Conservation (phyloP, 73 alveolate species). For the Paramecium bursaria region DNA sequence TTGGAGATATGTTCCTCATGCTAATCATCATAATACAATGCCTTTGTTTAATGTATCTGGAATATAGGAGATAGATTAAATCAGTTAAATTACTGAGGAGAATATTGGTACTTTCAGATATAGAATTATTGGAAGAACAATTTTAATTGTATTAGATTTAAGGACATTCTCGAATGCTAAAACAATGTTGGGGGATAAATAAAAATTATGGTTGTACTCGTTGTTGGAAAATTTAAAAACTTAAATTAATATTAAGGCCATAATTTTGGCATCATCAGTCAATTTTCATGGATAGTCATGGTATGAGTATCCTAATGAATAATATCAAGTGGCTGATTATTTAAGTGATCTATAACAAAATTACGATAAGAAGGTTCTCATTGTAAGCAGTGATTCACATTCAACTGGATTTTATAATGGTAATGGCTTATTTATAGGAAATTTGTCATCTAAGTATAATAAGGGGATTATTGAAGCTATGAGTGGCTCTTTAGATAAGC, state of each 20-base stretch:
- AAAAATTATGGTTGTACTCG: constrained; percentile 15
- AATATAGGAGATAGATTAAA: neutral
- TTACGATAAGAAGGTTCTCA: neutral
- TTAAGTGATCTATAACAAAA: neutral
- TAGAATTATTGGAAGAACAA: constrained; percentile 24
- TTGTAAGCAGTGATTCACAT: constrained; percentile 53
- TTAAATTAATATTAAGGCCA: neutral
- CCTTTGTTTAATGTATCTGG: neutral
- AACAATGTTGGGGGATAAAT: neutral
- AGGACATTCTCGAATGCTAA: neutral
- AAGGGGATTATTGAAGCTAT: constrained; percentile 14
- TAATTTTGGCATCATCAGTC: neutral
- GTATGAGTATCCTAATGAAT: neutral
- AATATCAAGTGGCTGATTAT: constrained; percentile 1
- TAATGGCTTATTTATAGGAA: neutral
- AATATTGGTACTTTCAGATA: constrained; percentile 37
- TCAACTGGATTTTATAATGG: constrained; percentile 31
- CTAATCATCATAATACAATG: constrained; percentile 1
- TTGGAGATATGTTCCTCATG: constrained; percentile 51
- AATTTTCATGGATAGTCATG: constrained; percentile 34
- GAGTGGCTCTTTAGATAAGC: constrained; percentile 33
- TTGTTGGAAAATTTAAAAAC: neutral
- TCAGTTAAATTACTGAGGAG: neutral
- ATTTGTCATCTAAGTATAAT: neutral
- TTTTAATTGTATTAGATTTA: constrained; percentile 12